Evolutionary conservation across 1,139 yeast species (phyloP).

Genomic region (Scheffersomyces insectosa): DNA sequence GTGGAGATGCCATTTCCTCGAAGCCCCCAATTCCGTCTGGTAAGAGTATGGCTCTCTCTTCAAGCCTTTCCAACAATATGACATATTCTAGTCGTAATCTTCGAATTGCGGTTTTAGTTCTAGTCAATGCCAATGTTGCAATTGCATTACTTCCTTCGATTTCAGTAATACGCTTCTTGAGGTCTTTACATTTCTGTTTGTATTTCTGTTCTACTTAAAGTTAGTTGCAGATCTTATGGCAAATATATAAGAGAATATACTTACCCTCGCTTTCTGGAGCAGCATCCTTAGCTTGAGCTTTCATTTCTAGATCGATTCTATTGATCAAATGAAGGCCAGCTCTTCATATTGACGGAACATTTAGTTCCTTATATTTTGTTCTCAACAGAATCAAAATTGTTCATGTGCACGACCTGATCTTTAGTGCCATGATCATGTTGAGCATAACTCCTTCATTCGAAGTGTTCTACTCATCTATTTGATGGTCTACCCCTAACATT

Average conservation of each 20-base stretch:
- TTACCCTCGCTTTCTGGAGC: constrained; percentile 47
- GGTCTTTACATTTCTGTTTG: constrained; percentile 67
- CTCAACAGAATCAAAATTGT: too few relatives aligned
- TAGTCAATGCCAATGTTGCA: constrained; percentile 72
- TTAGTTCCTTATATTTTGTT: too few relatives aligned
- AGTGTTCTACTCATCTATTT: too few relatives aligned
- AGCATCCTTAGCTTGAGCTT: constrained; percentile 24
- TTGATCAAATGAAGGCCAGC: not conserved
- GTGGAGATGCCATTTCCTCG: constrained; percentile 48
- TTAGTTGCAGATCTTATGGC: not conserved
- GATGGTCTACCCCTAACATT: too few relatives aligned
- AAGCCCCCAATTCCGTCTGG: constrained; percentile 33
- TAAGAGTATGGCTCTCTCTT: constrained; percentile 47
- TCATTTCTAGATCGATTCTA: not conserved
- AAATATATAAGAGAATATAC: constrained; percentile 12
- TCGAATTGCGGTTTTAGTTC: constrained; percentile 77
- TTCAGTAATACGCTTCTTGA: constrained; percentile 70
- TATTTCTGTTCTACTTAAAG: constrained; percentile 37
- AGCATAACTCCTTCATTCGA: too few relatives aligned
- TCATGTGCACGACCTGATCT: too few relatives aligned
- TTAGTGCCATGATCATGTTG: too few relatives aligned
- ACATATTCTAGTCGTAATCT: constrained; percentile 82
- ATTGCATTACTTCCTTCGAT: constrained; percentile 80
- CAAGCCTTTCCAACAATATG: constrained; percentile 76
- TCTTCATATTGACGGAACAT: too few relatives aligned